These are phyloP conservation scores for Saitozyma sp. DNA, from an alignment of 768 basidiomycete species.

Conservation along the genomic window DNA sequence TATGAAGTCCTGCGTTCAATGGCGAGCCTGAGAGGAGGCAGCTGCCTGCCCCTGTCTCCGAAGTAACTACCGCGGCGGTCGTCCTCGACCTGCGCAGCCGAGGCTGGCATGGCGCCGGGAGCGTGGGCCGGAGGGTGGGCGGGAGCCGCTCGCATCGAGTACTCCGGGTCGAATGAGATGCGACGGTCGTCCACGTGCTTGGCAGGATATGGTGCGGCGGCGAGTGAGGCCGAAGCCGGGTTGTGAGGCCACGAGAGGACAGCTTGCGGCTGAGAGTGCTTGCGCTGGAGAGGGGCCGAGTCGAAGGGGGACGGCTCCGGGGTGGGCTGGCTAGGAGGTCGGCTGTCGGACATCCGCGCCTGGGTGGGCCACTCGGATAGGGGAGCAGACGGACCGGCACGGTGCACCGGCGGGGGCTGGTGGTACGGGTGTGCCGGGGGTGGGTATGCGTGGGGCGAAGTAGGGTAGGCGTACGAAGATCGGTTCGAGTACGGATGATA, in stretches of 20 bases:
- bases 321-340: background rate
- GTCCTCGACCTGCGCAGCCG: background rate
- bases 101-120: no score
- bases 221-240: background rate
- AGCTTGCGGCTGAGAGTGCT: background rate
- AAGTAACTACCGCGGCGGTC: conserved; percentile 9
- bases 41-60: conserved; percentile 14
- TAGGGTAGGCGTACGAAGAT: background rate
- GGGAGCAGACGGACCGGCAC: conserved; percentile 13
- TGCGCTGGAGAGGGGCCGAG: background rate
- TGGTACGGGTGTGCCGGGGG: background rate
- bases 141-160: background rate
- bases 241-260: background rate
- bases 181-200: background rate
- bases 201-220: background rate
- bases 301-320: background rate
- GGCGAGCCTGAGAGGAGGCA: conserved; percentile 23
- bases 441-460: background rate
- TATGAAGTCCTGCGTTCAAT: conserved; percentile 12
- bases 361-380: background rate
- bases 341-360: background rate
- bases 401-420: conserved; percentile 10
- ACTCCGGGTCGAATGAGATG: conserved; percentile 1
- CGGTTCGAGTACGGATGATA: background rate
- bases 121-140: background rate